Percentiles rank a stretch among this genome's conserved stretches.
Conservation (phyloP, 805 yeast species). For the Danielozyma ontarioensis region DNA sequence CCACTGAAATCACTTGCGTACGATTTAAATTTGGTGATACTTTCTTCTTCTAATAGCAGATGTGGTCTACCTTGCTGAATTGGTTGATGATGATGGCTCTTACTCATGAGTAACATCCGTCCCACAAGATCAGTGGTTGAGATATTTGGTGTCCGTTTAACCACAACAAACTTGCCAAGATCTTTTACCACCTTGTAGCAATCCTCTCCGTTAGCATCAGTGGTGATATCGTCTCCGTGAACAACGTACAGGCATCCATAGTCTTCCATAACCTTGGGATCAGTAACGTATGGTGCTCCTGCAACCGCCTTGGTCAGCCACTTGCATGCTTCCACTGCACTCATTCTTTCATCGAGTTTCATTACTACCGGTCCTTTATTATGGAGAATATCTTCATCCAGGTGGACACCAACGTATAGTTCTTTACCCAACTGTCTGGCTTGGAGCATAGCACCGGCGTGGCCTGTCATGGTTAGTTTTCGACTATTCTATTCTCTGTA, state of each 20-base stretch:
- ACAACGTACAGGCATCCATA: constrained; percentile 86
- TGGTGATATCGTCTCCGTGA: constrained; percentile 96
- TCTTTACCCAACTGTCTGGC: constrained; percentile 79
- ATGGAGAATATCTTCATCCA: constrained; percentile 74
- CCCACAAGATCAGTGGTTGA: constrained; percentile 94
- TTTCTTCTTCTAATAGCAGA: constrained; percentile 27
- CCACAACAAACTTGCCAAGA: constrained; percentile 81
- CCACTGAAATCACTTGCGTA: constrained; percentile 70
- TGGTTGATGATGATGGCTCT: constrained; percentile 48
- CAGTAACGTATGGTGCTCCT: constrained; percentile 91
- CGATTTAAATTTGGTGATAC: constrained; percentile 36
- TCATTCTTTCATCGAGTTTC: constrained; percentile 70
- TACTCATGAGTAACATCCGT: constrained; percentile 65
- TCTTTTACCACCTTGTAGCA: constrained; percentile 83
- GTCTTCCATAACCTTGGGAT: constrained; percentile 69
- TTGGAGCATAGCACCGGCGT: constrained; percentile 94
- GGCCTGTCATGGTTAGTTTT: constrained; percentile 40
- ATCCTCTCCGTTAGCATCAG: constrained; percentile 93
- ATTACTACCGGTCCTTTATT: constrained; percentile 96
- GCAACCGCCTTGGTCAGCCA: constrained; percentile 76
- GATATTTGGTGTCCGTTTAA: constrained; percentile 88
- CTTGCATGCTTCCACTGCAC: constrained; percentile 85
- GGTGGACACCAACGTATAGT: constrained; percentile 83
- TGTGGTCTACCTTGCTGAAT: constrained; percentile 20
- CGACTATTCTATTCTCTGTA: neutral